Percentiles rank a stretch among this genome's conserved stretches.
Evolutionary conservation across 768 basidiomycete genomes (phyloP).

Genomic region (Pleurotus cornucopiae): DNA sequence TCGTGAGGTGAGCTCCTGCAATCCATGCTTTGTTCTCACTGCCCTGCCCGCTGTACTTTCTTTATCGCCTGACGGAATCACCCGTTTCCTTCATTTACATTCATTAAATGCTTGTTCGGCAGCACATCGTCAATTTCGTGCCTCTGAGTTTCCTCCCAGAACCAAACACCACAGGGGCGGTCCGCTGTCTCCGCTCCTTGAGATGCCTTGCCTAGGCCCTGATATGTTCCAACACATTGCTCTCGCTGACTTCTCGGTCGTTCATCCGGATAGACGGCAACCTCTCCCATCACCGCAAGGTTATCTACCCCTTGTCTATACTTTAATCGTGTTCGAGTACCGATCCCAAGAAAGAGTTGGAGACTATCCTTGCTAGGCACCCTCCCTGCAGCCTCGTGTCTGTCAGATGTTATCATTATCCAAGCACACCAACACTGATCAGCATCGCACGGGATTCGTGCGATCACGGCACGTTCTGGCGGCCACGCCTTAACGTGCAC

Average conservation of each 20-base stretch:
- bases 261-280: not conserved
- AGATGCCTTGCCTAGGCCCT: not conserved
- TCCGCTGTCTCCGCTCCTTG: not conserved
- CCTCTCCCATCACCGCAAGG: not conserved
- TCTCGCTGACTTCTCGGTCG: not conserved
- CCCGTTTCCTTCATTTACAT: constrained; percentile 12
- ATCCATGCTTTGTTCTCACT: not conserved
- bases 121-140: not conserved
- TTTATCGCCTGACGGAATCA: constrained; percentile 19
- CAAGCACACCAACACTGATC: not conserved
- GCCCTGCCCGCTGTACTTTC: not conserved
- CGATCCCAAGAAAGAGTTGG: not conserved
- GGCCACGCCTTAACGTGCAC: not conserved
- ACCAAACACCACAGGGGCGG: constrained; percentile 1
- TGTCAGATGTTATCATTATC: constrained; percentile 6
- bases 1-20: constrained; percentile 4
- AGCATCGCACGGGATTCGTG: not conserved
- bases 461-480: not conserved
- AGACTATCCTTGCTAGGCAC: not conserved
- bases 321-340: not conserved
- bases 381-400: constrained; percentile 8
- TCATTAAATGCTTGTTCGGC: not conserved
- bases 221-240: not conserved
- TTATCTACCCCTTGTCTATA: not conserved
- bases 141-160: not conserved